Conservation (phyloP, 148 eudicot genomes). For the Rhododendron molle region DNA sequence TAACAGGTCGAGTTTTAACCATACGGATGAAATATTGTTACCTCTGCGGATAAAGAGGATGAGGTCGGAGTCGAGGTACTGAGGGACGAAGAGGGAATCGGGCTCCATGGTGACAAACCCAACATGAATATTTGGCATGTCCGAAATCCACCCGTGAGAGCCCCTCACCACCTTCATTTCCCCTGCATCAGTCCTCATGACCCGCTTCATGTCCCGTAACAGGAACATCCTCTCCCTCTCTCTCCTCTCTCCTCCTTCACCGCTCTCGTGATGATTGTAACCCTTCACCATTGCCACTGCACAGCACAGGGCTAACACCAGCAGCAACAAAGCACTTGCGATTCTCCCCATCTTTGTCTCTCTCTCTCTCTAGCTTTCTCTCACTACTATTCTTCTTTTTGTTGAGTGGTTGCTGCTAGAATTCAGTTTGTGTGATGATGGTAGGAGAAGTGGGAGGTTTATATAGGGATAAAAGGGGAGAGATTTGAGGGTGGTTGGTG, state of each 20-base stretch:
- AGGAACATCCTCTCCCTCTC: conserved; percentile 34
- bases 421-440: neutral
- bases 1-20: too few relatives aligned
- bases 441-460: neutral
- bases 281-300: neutral
- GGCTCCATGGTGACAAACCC: conserved; percentile 92
- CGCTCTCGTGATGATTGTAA: neutral
- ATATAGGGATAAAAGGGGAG: neutral
- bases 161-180: conserved; percentile 64
- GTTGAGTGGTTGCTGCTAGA: neutral
- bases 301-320: conserved; percentile 16
- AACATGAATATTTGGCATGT: conserved; percentile 41
- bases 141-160: conserved; percentile 11
- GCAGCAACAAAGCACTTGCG: conserved; percentile 10
- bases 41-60: conserved; percentile 44
- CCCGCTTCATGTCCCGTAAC: conserved; percentile 40
- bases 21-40: conserved; percentile 8
- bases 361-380: neutral
- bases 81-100: conserved; percentile 24
- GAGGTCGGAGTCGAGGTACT: conserved; percentile 15
- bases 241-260: neutral
- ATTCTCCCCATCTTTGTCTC: conserved; percentile 7
- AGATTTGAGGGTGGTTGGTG: neutral
- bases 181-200: conserved; percentile 78
- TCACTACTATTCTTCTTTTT: neutral